A percentile compares a stretch with the other conserved stretches of the same genome.
Conservation (phyloP, 2,329 filamentous ascomycete genomes). For the Trichothecium sympodiale region DNA sequence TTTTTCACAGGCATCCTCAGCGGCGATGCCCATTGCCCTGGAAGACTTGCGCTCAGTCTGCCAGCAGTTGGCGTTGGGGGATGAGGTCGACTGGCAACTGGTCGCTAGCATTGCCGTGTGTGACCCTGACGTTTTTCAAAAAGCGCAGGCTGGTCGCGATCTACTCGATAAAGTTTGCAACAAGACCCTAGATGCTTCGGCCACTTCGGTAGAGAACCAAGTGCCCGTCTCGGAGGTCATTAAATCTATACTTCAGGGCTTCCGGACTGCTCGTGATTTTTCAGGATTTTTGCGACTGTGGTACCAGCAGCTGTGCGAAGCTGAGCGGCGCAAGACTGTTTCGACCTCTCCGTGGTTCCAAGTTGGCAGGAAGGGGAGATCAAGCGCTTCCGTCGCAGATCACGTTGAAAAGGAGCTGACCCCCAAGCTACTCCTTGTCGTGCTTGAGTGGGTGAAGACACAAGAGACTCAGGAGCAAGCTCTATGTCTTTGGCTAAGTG, state of each 20-base stretch:
- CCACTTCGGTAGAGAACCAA: constrained; percentile 9
- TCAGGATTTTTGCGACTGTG: constrained; percentile 35
- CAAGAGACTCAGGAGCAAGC: constrained; percentile 20
- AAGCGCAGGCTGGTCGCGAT: constrained; percentile 22
- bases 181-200: constrained; percentile 15
- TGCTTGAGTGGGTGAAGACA: constrained; percentile 30
- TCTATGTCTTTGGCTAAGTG: constrained; percentile 29
- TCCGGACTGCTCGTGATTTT: constrained; percentile 30
- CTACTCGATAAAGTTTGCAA: constrained; percentile 29
- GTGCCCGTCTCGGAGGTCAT: constrained; percentile 23
- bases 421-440: constrained; percentile 28
- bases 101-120: constrained; percentile 28
- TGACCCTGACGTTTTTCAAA: constrained; percentile 36
- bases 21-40: constrained; percentile 23
- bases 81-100: constrained; percentile 28
- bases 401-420: constrained; percentile 32
- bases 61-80: constrained; percentile 26
- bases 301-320: constrained; percentile 28
- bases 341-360: constrained; percentile 21
- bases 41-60: constrained; percentile 31
- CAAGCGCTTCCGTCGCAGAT: constrained; percentile 9
- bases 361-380: constrained; percentile 10
- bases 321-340: constrained; percentile 17
- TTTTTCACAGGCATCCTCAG: constrained; percentile 16
- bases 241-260: constrained; percentile 30